phyloP scores from a whole-genome alignment of 2,329 filamentous ascomycete genomes.

The Calonectria pseudoreteaudii region DNA sequence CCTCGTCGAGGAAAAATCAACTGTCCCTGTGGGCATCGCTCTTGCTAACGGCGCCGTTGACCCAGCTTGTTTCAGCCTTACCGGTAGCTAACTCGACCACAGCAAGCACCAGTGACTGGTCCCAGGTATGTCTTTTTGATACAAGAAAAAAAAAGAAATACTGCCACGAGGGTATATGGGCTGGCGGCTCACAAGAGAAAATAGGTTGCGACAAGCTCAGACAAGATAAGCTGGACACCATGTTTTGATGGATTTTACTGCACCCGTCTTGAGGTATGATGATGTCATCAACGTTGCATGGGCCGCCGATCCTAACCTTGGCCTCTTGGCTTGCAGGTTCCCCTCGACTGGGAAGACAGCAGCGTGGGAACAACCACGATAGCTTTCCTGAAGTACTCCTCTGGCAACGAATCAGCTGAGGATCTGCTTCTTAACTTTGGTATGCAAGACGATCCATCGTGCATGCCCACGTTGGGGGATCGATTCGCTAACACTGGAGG shows the following conservation, averaged over 20 bases:
- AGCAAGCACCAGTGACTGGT: neutral
- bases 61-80: neutral
- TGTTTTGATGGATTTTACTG: slow-evolving; percentile 2
- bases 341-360: neutral
- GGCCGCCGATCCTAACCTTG: neutral
- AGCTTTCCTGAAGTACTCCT: neutral
- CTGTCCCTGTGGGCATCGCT: neutral
- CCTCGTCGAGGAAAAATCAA: neutral
- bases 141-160: neutral
- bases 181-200: neutral
- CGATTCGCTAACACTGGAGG: neutral
- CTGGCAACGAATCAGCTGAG: neutral
- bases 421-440: slow-evolving; percentile 4
- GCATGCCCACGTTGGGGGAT: neutral
- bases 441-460: neutral
- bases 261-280: neutral
- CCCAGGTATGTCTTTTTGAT: neutral
- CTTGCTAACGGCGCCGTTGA: neutral
- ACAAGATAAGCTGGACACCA: slow-evolving; percentile 2
- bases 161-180: too few relatives aligned
- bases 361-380: neutral
- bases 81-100: neutral
- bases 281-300: neutral
- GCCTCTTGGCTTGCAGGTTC: neutral
- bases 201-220: neutral